A percentile compares a stretch with the other conserved stretches of the same genome.
Evolutionary conservation across 768 basidiomycete species (phyloP).

Genomic region (Trametes cubensis): DNA sequence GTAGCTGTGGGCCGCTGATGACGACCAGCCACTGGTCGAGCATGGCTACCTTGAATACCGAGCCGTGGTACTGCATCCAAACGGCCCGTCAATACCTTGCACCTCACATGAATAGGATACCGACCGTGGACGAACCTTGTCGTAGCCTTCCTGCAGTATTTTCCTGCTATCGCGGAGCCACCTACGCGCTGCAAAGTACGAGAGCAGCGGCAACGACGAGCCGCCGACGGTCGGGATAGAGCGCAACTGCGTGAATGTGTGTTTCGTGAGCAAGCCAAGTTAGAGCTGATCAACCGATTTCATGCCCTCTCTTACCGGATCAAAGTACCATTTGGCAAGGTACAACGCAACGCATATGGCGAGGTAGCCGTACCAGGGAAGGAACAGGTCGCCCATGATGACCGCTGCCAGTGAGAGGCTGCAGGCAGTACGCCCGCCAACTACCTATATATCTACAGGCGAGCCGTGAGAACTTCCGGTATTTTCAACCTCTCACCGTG

Average conservation of each 20-base stretch:
- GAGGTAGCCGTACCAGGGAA: no score
- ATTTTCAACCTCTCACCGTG: no score
- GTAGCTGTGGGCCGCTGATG: conserved; percentile 22
- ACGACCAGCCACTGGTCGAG: conserved; percentile 25
- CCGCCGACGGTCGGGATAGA: conserved; percentile 36
- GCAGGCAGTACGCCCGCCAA: no score
- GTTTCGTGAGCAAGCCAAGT: background rate
- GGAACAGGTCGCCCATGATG: no score
- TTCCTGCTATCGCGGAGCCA: conserved; percentile 22
- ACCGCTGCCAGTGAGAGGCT: no score
- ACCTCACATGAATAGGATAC: background rate
- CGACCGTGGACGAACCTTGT: conserved; percentile 27
- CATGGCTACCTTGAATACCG: conserved; percentile 21
- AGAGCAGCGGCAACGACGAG: conserved; percentile 29
- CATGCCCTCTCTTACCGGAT: conserved; percentile 13
- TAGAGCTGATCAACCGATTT: no score
- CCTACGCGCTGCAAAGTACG: conserved; percentile 30
- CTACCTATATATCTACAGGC: no score
- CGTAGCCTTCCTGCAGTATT: conserved; percentile 38
- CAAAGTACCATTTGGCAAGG: background rate
- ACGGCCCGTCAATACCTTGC: background rate
- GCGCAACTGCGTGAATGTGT: conserved; percentile 24
- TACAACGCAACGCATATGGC: no score
- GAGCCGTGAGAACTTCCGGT: no score
- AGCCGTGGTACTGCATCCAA: conserved; percentile 17